Percentiles rank a stretch among this genome's conserved stretches.
These are phyloP conservation scores for Arctostaphylos glauca DNA, from an alignment of 148 eudicot species.

Conservation along the genomic window DNA sequence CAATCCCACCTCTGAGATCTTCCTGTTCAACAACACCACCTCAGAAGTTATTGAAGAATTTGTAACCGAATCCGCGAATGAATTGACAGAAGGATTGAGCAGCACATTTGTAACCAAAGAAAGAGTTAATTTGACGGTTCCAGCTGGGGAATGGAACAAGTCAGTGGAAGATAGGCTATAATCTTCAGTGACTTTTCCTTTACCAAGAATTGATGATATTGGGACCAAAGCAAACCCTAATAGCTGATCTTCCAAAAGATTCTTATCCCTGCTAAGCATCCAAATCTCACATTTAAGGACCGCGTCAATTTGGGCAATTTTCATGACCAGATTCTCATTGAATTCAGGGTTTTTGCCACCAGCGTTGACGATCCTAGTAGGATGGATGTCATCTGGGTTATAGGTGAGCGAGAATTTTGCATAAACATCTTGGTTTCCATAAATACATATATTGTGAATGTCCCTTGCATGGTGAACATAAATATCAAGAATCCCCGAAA, in stretches of 20 bases:
- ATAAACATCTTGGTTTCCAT: conserved; percentile 78
- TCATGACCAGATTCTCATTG: conserved; percentile 47
- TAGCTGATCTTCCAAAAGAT: conserved; percentile 70
- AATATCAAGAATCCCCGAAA: conserved; percentile 56
- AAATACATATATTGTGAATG: conserved; percentile 84
- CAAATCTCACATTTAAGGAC: conserved; percentile 81
- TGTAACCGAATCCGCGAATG: conserved; percentile 22
- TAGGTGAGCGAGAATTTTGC: conserved; percentile 86
- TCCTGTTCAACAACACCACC: conserved; percentile 48
- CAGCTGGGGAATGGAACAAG: conserved; percentile 83
- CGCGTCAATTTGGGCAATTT: conserved; percentile 46
- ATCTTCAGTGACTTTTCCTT: conserved; percentile 50
- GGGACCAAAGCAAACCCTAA: conserved; percentile 77
- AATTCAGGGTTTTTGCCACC: conserved; percentile 85
- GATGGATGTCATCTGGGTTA: conserved; percentile 62
- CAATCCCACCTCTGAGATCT: conserved; percentile 23
- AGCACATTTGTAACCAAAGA: conserved; percentile 30
- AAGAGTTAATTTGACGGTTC: conserved; percentile 61
- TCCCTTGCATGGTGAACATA: conserved; percentile 77
- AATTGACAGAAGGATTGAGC: conserved; percentile 17
- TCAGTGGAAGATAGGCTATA: conserved; percentile 76
- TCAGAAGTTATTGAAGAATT: conserved; percentile 52
- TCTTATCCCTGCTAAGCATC: conserved; percentile 71
- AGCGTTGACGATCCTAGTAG: conserved; percentile 52
- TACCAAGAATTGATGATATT: conserved; percentile 36